Conservation (phyloP, 345 rosid species). For the Dipteronia sinensis region DNA sequence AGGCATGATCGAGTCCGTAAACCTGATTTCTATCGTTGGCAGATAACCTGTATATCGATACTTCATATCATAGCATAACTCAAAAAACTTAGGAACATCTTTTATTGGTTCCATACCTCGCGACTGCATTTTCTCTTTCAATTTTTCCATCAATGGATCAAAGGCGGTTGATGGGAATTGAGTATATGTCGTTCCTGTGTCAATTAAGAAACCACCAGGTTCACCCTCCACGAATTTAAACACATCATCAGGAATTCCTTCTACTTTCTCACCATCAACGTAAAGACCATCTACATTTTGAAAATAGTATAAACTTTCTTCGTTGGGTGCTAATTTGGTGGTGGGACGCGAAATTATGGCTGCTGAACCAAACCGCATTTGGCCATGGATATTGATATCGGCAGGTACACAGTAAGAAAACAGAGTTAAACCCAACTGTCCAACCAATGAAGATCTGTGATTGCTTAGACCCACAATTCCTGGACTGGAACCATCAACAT, state of each 20-base stretch:
- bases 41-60: no score
- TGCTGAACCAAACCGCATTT: background rate
- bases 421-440: background rate
- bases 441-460: background rate
- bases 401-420: background rate
- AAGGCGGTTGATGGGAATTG: background rate
- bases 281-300: background rate
- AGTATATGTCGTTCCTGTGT: background rate
- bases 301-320: no score
- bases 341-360: background rate
- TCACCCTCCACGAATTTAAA: background rate
- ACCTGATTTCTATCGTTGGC: no score
- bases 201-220: background rate
- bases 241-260: no score
- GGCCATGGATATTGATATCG: background rate
- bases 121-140: background rate
- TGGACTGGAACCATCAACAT: no score
- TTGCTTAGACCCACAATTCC: conserved; percentile 9
- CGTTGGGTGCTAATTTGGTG: background rate
- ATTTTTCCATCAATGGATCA: background rate
- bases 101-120: no score
- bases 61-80: no score
- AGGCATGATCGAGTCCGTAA: no score
- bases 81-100: no score
- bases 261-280: background rate